phyloP scores from a whole-genome alignment of 441 rosid genomes.

The Eutrema salsugineum region DNA sequence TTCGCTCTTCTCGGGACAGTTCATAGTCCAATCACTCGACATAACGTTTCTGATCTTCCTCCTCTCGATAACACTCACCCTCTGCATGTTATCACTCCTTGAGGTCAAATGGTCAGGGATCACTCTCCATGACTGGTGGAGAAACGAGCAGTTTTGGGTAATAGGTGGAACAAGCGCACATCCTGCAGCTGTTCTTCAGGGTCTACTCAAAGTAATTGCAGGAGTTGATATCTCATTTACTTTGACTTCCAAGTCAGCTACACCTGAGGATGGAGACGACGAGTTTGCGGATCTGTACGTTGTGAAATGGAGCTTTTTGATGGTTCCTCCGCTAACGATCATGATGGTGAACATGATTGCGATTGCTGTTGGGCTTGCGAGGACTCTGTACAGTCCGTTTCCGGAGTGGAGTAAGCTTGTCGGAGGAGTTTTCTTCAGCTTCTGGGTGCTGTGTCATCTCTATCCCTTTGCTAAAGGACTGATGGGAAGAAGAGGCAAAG shows the following conservation, averaged over 20 bases:
- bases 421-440: constrained; percentile 37
- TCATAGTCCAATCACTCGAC: not conserved
- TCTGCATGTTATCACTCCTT: constrained; percentile 35
- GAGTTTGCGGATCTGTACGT: constrained; percentile 23
- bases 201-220: constrained; percentile 35
- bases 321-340: constrained; percentile 33
- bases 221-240: constrained; percentile 35
- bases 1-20: constrained; percentile 55
- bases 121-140: constrained; percentile 58
- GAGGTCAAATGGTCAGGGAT: constrained; percentile 78
- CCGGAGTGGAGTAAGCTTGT: constrained; percentile 34
- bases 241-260: constrained; percentile 33
- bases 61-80: constrained; percentile 53
- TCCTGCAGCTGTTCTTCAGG: constrained; percentile 31
- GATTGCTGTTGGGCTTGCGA: constrained; percentile 26
- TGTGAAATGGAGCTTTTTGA: constrained; percentile 34
- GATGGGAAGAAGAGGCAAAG: constrained; percentile 35
- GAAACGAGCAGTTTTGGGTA: not conserved
- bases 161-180: constrained; percentile 30
- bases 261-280: constrained; percentile 30
- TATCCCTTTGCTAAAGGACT: constrained; percentile 39
- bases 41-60: constrained; percentile 31
- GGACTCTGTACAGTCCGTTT: constrained; percentile 30
- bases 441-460: constrained; percentile 31
- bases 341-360: constrained; percentile 30